Conservation (phyloP, 257 asterid genomes). For the Paulownia fortunei region DNA sequence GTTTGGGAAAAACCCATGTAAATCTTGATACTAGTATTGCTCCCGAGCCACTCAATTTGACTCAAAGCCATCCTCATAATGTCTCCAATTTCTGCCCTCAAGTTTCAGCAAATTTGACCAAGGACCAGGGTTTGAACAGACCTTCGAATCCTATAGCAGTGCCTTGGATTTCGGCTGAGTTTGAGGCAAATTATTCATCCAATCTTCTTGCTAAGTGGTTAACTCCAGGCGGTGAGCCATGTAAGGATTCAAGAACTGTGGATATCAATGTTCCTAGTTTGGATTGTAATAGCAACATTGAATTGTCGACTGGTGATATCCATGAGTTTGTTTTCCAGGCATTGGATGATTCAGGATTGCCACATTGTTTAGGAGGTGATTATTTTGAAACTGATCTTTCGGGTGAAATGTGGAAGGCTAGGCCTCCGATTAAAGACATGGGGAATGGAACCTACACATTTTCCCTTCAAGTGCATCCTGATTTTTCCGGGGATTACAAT, state of each 20-base stretch:
- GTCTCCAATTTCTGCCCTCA: conserved; percentile 37
- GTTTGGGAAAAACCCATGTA: conserved; percentile 26
- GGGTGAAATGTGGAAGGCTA: conserved; percentile 80
- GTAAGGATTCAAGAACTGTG: conserved; percentile 67
- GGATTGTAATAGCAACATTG: conserved; percentile 50
- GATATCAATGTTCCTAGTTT: conserved; percentile 53
- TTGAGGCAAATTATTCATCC: conserved; percentile 69
- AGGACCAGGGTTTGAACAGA: not conserved
- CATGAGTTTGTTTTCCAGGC: conserved; percentile 81
- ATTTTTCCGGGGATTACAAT: conserved; percentile 79
- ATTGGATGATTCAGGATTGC: conserved; percentile 69
- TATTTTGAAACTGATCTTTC: conserved; percentile 87
- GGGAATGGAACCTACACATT: conserved; percentile 77
- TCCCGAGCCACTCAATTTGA: conserved; percentile 27
- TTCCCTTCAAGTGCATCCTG: conserved; percentile 81
- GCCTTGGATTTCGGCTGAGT: conserved; percentile 71
- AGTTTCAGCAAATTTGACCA: conserved; percentile 30
- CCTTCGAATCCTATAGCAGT: conserved; percentile 7
- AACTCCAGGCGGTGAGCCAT: conserved; percentile 71
- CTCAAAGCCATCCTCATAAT: conserved; percentile 23
- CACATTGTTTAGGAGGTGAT: conserved; percentile 88
- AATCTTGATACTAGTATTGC: conserved; percentile 24
- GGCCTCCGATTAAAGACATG: conserved; percentile 78
- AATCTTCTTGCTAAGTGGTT: conserved; percentile 61
- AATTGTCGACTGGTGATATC: conserved; percentile 60